Evolutionary conservation across 106 monocot genomes (phyloP), one percentile per base, ranked within the genome.

Genomic region (Allium sativum): DNA sequence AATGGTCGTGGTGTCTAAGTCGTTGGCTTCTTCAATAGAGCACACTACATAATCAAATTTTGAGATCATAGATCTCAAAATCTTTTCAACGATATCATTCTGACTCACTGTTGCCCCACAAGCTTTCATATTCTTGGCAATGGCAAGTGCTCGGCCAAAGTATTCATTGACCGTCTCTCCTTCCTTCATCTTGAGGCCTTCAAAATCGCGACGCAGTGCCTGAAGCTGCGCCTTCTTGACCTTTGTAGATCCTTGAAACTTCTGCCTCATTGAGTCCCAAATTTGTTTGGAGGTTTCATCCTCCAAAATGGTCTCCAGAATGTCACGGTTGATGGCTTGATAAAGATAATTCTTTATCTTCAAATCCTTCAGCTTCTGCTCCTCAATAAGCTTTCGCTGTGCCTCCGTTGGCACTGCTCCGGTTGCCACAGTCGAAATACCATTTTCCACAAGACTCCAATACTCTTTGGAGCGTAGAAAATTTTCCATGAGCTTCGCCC

Each of bases 331-430:
- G 48, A 62, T 62, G 44, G 45, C 62, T 46, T 62, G 45, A 18
- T 45, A 45, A 7, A 62, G 15, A 45, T 62, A 62, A 45, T 62
- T 62, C 31, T 18, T 62, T 62, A 15, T 47, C 62, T 62, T 62
- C 8, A 62, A 18, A 45, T 62, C 16, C 45, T 62, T 62, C 45
- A 62, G 17, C 40, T 3, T 21, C 19, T 17, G 1, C 9, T 15
- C 56, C 9, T 17, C 56, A 12, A 56, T 20, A 10, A 11, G 18
- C 56, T 56, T 56, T 17, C 3, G 4, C 10, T 56, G 56, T 56
- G n/a, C 17, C 17, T 56, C 56, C 16, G 18, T 21, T 10, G 10
- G 20, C 16, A 10, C 56, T 17, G 9, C 21, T 17, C 20, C 7
- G 16, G 3, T 14, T 59, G 59, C 22, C 43, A 42, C 21, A 21